phyloP scores from a whole-genome alignment of 768 basidiomycete species.

The Porpolomopsis calyptriformis region DNA sequence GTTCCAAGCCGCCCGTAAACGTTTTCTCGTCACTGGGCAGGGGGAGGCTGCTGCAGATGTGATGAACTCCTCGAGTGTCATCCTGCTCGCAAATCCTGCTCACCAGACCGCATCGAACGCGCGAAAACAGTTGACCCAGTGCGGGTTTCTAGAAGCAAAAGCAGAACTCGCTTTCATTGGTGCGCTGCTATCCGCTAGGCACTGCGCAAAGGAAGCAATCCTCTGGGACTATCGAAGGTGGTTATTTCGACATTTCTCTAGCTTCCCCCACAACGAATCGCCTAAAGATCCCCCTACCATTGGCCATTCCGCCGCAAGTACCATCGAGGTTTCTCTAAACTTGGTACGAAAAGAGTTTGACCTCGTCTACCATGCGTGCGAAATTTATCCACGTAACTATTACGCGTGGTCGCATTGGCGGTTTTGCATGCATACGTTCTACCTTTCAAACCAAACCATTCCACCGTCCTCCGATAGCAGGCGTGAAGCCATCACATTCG shows the following conservation, averaged over 20 bases:
- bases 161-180: constrained; percentile 39
- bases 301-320: constrained; percentile 3
- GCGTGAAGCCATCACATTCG: constrained; percentile 25
- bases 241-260: constrained; percentile 35
- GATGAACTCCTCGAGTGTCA: constrained; percentile 30
- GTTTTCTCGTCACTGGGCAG: constrained; percentile 1
- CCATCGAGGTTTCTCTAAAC: constrained; percentile 25
- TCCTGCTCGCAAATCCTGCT: constrained; percentile 59
- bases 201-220: constrained; percentile 54
- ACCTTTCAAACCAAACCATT: constrained; percentile 12
- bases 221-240: constrained; percentile 66
- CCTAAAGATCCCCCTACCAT: constrained; percentile 10
- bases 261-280: constrained; percentile 11
- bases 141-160: constrained; percentile 24
- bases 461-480: constrained; percentile 10
- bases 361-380: constrained; percentile 39
- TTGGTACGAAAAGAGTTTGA: constrained; percentile 38
- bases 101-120: constrained; percentile 59
- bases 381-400: constrained; percentile 62
- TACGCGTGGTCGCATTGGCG: constrained; percentile 61
- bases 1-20: constrained; percentile 22
- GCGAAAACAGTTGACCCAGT: constrained; percentile 42
- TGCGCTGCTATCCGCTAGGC: constrained; percentile 38
- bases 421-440: constrained; percentile 32
- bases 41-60: constrained; percentile 15